These are phyloP conservation scores for Trichosporon faecale DNA, from an alignment of 1,284 basidiomycete genomes.

Conservation along the genomic window DNA sequence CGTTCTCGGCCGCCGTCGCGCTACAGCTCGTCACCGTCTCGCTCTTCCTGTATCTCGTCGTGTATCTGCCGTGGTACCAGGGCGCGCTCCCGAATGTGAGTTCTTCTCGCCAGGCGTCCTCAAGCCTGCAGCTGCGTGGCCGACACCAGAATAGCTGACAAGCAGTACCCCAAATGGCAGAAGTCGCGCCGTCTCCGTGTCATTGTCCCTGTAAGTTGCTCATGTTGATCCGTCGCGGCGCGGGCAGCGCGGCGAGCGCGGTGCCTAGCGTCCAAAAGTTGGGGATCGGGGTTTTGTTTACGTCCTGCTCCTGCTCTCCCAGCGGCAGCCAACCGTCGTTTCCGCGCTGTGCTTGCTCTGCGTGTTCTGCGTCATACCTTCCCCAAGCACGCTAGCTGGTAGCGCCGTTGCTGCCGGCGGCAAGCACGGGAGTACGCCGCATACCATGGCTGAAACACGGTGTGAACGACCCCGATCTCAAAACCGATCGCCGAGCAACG, in stretches of 20 bases:
- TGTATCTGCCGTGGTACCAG: slow-evolving; percentile 49
- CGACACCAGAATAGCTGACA: slow-evolving; percentile 3
- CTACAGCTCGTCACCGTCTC: slow-evolving; percentile 41
- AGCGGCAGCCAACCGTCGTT: neutral
- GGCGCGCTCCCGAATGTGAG: slow-evolving; percentile 51
- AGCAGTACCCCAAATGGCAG: slow-evolving; percentile 51
- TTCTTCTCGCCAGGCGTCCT: neutral
- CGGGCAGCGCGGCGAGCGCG: neutral
- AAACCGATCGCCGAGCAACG: neutral
- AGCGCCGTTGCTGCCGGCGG: neutral
- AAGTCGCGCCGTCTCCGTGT: slow-evolving; percentile 44
- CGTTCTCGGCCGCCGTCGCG: slow-evolving; percentile 17
- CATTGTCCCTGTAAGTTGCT: slow-evolving; percentile 43
- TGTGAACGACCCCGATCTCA: neutral
- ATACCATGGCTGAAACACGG: neutral
- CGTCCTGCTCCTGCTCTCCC: neutral
- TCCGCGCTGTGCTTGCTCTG: too few species aligned
- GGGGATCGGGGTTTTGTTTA: neutral
- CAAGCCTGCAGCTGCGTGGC: too few species aligned
- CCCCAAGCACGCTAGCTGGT: neutral
- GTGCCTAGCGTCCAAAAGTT: slow-evolving; percentile 6
- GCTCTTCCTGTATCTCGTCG: slow-evolving; percentile 51
- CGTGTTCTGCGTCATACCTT: neutral
- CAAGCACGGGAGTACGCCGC: neutral
- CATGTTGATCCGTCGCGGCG: neutral